Evolutionary conservation across 345 rosid species (phyloP), one percentile per base, ranked within the genome.

Genomic region (Pugionium cornutum): DNA sequence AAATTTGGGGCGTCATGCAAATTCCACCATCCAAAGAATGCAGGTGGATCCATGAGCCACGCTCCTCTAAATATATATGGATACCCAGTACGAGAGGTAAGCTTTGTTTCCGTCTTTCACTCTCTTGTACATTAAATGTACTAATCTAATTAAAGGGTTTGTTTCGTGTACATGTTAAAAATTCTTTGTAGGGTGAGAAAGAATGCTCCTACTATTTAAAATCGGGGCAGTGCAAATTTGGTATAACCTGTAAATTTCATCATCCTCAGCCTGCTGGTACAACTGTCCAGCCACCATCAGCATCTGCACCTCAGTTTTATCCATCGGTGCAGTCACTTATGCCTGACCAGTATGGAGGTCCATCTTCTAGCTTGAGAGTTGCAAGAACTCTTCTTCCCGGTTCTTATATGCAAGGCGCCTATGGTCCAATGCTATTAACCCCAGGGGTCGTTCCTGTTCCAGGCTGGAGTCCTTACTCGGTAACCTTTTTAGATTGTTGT

Each of bases 1-100:
- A 92, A 87, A 82, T 92, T 89, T 77, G 96, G 96, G 74, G 96
- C 95, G 25, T 92, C 98, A 9, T 92, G 98, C 83, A 92, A 92
- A 82, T 92, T 84, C 82, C 77, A 92, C 88, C 98, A 92, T 73
- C 98, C 98, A 9, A 92, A 86, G 80, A 87, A 81, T 51, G 86
- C 81, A 69, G 86, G 72, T 72, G 89, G 83, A 68, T 80, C 92
- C 53, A 68, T 79, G 72, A 79, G 75, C 76, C 82, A 87, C 31
- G 83, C 84, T 74, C 78, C 87, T 47, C 64, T 79, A 67, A 92
- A 87, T 83, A 72, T 64, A 41, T 77, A 75, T 70, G 98, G 96
- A 74, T 89, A 83, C 82, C 98, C 96, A 11, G 67, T 87, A 56
- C 83, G 95, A 66, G 83, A 69, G 92, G 96, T 92, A 41, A 45